Evolutionary conservation across 2,329 filamentous ascomycete species (phyloP).

Genomic region (Penicillium italicum): DNA sequence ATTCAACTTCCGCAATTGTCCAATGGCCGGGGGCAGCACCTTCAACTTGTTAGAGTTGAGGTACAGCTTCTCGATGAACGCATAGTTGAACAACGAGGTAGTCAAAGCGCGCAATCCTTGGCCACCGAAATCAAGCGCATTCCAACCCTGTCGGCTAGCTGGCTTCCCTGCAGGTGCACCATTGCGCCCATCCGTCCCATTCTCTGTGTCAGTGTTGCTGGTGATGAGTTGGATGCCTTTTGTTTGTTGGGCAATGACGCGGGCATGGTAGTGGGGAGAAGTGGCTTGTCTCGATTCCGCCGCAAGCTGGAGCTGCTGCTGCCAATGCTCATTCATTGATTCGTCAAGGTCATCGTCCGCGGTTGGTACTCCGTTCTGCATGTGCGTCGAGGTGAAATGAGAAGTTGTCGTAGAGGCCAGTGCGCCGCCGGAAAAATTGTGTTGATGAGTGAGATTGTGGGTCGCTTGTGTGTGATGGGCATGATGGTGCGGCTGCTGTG

Average conservation of each 20-base stretch:
- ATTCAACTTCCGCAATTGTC: slow-evolving; percentile 73
- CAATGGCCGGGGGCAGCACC: slow-evolving; percentile 74
- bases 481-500: slow-evolving; percentile 44
- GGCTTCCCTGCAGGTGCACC: slow-evolving; percentile 61
- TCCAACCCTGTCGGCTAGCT: slow-evolving; percentile 71
- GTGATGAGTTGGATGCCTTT: slow-evolving; percentile 46
- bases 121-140: slow-evolving; percentile 91
- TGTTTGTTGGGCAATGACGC: slow-evolving; percentile 46
- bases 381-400: slow-evolving; percentile 57
- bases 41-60: slow-evolving; percentile 89
- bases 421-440: slow-evolving; percentile 48
- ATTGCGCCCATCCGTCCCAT: slow-evolving; percentile 56
- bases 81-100: slow-evolving; percentile 76
- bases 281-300: slow-evolving; percentile 69
- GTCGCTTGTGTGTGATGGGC: slow-evolving; percentile 42
- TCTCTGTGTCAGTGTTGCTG: slow-evolving; percentile 50
- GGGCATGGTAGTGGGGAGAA: slow-evolving; percentile 67
- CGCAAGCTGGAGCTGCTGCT: slow-evolving; percentile 76
- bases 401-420: slow-evolving; percentile 48
- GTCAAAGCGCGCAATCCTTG: slow-evolving; percentile 85
- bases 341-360: slow-evolving; percentile 56
- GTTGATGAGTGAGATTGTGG: slow-evolving; percentile 48
- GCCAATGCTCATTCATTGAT: slow-evolving; percentile 71
- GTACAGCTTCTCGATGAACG: slow-evolving; percentile 86
- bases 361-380: slow-evolving; percentile 58